A percentile compares a stretch with the other conserved stretches of the same genome.
These are phyloP conservation scores for Viridothelium virens DNA, from an alignment of 495 filamentous ascomycete species.

Conservation along the genomic window DNA sequence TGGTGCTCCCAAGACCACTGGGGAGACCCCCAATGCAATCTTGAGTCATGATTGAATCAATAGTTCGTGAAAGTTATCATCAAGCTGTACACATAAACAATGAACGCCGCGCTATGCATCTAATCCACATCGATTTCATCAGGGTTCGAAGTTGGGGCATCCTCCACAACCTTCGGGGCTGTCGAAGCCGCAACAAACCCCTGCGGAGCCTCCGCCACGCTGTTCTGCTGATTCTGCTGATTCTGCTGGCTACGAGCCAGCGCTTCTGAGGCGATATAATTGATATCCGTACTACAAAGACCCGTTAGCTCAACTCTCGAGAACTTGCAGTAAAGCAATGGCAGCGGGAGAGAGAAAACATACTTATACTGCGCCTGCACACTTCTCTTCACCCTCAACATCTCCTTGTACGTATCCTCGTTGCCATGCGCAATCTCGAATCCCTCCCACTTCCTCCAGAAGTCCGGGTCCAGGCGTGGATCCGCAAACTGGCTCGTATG, in stretches of 20 bases:
- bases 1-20: too few species aligned
- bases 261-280: conserved; percentile 95
- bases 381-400: conserved; percentile 94
- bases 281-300: conserved; percentile 72
- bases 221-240: conserved; percentile 63
- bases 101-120: conserved; percentile 1
- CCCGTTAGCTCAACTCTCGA: conserved; percentile 18
- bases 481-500: conserved; percentile 97
- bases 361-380: conserved; percentile 95
- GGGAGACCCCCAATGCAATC: too few species aligned
- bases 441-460: conserved; percentile 94
- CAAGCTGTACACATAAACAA: not conserved
- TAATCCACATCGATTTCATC: not conserved
- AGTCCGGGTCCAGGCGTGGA: conserved; percentile 76
- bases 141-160: not conserved
- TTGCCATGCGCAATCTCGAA: conserved; percentile 98
- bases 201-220: conserved; percentile 76
- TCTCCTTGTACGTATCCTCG: conserved; percentile 99
- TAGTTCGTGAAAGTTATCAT: not conserved
- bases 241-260: conserved; percentile 68
- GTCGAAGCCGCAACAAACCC: conserved; percentile 87
- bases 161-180: conserved; percentile 52
- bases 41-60: too few species aligned
- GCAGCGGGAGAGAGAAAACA: conserved; percentile 23
- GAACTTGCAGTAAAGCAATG: conserved; percentile 1